Percentiles rank a stretch among this genome's conserved stretches.
These are phyloP conservation scores for Echinosphaeria canescens DNA, from an alignment of 2,329 filamentous ascomycete genomes.

Conservation along the genomic window DNA sequence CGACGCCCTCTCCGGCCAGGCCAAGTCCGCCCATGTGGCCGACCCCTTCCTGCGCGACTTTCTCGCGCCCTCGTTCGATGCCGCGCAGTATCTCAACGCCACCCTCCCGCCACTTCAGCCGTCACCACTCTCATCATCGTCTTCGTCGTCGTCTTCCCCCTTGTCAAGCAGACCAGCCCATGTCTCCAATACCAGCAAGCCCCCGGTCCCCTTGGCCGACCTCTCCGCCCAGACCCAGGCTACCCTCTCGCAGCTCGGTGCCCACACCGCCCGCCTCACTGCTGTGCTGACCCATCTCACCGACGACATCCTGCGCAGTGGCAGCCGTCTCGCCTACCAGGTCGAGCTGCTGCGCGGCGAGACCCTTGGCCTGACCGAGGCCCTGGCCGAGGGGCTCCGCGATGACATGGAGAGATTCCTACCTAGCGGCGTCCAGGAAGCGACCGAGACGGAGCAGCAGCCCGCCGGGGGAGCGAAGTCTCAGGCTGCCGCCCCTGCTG, in stretches of 20 bases:
- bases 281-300: conserved; percentile 71
- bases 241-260: conserved; percentile 70
- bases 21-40: conserved; percentile 39
- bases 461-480: not conserved
- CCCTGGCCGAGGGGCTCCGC: conserved; percentile 48
- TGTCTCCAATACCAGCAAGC: conserved; percentile 8
- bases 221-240: conserved; percentile 64
- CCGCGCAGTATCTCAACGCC: conserved; percentile 68
- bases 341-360: conserved; percentile 87
- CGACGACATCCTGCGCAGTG: conserved; percentile 82
- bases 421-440: conserved; percentile 22
- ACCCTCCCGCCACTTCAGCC: conserved; percentile 46
- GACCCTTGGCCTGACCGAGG: conserved; percentile 58
- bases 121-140: conserved; percentile 6
- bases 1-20: too few species aligned
- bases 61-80: conserved; percentile 55
- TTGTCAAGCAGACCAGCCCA: conserved; percentile 10
- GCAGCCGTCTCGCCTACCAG: conserved; percentile 77
- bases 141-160: conserved; percentile 4
- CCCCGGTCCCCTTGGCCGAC: conserved; percentile 47
- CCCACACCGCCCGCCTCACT: conserved; percentile 68
- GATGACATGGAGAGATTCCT: conserved; percentile 56
- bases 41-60: conserved; percentile 60
- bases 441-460: conserved; percentile 7
- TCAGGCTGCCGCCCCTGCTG: too few species aligned